A percentile compares a stretch with the other conserved stretches of the same genome.
Evolutionary conservation across 345 rosid genomes (phyloP).

Genomic region (Rhizophora apiculata): DNA sequence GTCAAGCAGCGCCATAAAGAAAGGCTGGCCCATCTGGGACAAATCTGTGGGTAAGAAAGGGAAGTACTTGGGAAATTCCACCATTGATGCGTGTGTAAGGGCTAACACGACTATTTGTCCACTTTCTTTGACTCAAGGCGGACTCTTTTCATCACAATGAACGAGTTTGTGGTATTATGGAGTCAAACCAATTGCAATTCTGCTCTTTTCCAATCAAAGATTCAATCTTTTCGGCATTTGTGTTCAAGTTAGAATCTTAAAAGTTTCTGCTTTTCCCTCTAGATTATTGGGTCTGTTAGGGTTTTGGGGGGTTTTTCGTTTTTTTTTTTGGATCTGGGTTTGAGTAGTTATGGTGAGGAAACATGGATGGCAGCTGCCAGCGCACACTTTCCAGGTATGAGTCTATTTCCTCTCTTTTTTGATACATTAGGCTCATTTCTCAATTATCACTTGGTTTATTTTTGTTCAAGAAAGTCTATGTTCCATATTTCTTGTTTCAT

Average conservation of each 20-base stretch:
- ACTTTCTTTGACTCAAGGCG: too few species aligned
- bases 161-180: neutral
- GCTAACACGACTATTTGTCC: too few species aligned
- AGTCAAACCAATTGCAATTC: neutral
- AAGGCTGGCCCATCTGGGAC: too few species aligned
- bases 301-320: neutral
- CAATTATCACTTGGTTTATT: neutral
- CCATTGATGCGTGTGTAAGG: too few species aligned
- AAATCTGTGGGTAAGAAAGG: too few species aligned
- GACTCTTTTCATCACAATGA: neutral
- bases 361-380: conserved; percentile 98
- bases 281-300: conserved; percentile 8
- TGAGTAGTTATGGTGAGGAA: conserved; percentile 73
- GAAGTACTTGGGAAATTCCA: too few species aligned
- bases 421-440: neutral
- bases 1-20: too few species aligned
- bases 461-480: neutral
- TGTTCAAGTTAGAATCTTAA: neutral
- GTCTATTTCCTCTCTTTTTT: neutral
- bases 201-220: neutral
- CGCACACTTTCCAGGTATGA: conserved; percentile 85
- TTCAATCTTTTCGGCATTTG: neutral
- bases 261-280: neutral
- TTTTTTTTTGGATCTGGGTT: conserved; percentile 19
- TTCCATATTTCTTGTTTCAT: neutral